A percentile compares a stretch with the other conserved stretches of the same genome.
These are phyloP conservation scores for Geotrichum reessii DNA, from an alignment of 1,139 yeast genomes.

Conservation along the genomic window DNA sequence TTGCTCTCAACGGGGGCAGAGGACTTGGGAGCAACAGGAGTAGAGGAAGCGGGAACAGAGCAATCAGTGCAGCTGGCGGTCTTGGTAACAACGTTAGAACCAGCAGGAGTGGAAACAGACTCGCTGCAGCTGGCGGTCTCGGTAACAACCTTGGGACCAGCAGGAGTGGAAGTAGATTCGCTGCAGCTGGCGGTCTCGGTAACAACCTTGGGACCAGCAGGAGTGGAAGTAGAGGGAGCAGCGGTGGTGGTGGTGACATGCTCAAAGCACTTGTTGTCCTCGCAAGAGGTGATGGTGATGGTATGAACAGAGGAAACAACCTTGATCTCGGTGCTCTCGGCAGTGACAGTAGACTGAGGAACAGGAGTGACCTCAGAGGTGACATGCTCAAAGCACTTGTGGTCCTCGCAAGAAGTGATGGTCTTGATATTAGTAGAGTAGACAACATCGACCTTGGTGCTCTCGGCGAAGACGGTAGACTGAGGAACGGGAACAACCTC, in stretches of 20 bases:
- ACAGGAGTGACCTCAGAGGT: constrained; percentile 1
- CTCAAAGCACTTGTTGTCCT: constrained; percentile 12
- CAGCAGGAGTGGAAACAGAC: constrained; percentile 31
- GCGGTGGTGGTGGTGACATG: constrained; percentile 10
- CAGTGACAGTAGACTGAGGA: not conserved
- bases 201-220: constrained; percentile 2
- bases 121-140: constrained; percentile 29
- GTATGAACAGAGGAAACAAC: constrained; percentile 8
- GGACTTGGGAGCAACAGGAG: constrained; percentile 5
- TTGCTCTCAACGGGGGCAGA: not conserved
- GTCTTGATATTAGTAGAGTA: constrained; percentile 7
- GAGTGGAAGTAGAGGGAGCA: not conserved
- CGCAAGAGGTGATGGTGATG: constrained; percentile 16
- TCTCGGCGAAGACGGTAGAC: constrained; percentile 39
- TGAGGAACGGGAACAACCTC: constrained; percentile 15
- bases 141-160: constrained; percentile 3
- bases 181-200: too few species aligned
- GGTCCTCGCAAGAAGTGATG: constrained; percentile 15
- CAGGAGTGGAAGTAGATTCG: constrained; percentile 18
- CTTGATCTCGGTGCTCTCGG: not conserved
- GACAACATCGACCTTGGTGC: constrained; percentile 23
- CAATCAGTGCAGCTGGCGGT: constrained; percentile 32
- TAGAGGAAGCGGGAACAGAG: not conserved
- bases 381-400: constrained; percentile 6
- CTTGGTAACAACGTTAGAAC: constrained; percentile 36